Percentiles rank a stretch among this genome's conserved stretches.
Evolutionary conservation across 805 yeast genomes (phyloP).

Genomic region (Naumovozyma castellii): DNA sequence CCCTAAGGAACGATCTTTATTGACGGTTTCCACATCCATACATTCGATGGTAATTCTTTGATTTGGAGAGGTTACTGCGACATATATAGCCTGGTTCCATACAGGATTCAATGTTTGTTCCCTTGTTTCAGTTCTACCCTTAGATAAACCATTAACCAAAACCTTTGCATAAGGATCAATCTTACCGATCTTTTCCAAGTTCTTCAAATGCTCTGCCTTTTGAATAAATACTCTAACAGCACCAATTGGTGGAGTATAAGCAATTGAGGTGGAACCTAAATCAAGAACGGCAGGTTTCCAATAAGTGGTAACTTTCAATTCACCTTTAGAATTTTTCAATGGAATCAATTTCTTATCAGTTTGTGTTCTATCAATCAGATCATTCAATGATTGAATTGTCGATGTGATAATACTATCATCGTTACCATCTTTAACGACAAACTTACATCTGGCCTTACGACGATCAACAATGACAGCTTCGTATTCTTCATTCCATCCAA

Average conservation of each 20-base stretch:
- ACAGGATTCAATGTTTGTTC: conserved; percentile 67
- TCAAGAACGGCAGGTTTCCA: conserved; percentile 83
- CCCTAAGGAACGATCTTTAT: conserved; percentile 85
- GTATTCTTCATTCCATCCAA: conserved; percentile 52
- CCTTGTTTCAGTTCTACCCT: conserved; percentile 64
- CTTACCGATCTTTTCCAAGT: conserved; percentile 81
- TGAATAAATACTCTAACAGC: conserved; percentile 66
- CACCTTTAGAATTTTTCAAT: conserved; percentile 60
- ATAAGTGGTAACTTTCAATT: conserved; percentile 52
- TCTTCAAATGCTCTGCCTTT: conserved; percentile 65
- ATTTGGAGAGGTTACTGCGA: conserved; percentile 72
- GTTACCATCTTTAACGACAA: conserved; percentile 55
- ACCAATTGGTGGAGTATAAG: conserved; percentile 93
- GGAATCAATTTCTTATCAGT: conserved; percentile 75
- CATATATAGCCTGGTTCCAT: conserved; percentile 75
- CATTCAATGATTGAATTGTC: conserved; percentile 46
- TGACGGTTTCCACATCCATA: conserved; percentile 76
- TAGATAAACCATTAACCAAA: conserved; percentile 63
- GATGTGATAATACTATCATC: conserved; percentile 51
- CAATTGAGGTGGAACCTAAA: conserved; percentile 60
- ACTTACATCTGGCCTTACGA: conserved; percentile 56
- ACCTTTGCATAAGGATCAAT: conserved; percentile 87
- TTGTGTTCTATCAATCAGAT: conserved; percentile 66
- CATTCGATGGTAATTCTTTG: conserved; percentile 79
- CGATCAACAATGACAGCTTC: conserved; percentile 69